Base-by-base conservation (phyloP, 2,329 filamentous ascomycete genomes). In the Westerdykella ornata region DNA sequence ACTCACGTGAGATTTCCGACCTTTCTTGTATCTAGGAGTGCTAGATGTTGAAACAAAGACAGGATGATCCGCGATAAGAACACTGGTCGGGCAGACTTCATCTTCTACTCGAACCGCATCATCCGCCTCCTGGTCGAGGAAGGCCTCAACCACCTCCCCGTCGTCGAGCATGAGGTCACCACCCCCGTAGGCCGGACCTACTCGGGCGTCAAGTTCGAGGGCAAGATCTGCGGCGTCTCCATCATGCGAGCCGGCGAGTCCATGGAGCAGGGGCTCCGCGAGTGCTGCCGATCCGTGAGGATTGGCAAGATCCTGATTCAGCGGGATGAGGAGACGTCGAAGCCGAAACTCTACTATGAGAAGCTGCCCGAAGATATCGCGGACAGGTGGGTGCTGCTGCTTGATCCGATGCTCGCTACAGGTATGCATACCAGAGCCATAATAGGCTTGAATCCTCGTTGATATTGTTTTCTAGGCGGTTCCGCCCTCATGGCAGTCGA, bases 331-430 rank as follows among this genome's bases (percentile, higher is more conserved):
- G 92, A 97, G 70, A 97, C 92, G 1, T 78, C 84, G 40, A 79
- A 84, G 71, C 92, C 92, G 11, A 92, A 88, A 66, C 76, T 98
- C 9, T 98, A 97, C 68, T 98, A 97, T 68, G 90, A 97, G 59
- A 98, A 98, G 72, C 77, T 98, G 29, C 92, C 92, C 5, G 84
- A 88, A 62, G 92, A 98, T 63, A 96, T 98, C 65, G 80, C 85
- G 17, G 78, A 90, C 41, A 76, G 92, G 65, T 98, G 92, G 89
- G 90, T 96, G 28, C 72, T 98, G 45, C 73, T 98, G 34, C 71
- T 98, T 35, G 92, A 98, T 63, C 92, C 92, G n/a, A 98, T 98
- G 92, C 89, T 98, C 69, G 92, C 92, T 43, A 98, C 92, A 54
- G 89, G 88, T 89, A 69, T 58, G 74, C 51, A 37, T 16, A 18